These are phyloP conservation scores for Mycotypha africana DNA, from an alignment of 371 early-diverging fungal species.

Conservation along the genomic window DNA sequence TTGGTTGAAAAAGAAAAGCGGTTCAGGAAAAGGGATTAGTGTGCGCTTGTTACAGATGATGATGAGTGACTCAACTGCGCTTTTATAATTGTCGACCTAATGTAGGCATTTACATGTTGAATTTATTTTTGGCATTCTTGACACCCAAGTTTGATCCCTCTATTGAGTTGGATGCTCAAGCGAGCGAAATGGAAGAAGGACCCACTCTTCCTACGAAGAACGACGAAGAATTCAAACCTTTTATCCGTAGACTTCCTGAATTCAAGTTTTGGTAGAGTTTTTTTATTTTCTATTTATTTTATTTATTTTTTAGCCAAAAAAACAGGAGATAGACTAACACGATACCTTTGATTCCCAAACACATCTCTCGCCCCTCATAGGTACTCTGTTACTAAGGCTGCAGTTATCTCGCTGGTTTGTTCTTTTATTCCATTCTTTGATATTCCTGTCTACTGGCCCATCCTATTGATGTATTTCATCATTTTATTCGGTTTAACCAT, in stretches of 20 bases:
- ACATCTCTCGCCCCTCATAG: too few relatives aligned
- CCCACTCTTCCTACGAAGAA: slow-evolving; percentile 77
- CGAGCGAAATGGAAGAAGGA: slow-evolving; percentile 68
- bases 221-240: slow-evolving; percentile 98
- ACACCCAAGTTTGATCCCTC: slow-evolving; percentile 96
- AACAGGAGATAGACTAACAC: too few relatives aligned
- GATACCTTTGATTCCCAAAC: not conserved
- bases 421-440: slow-evolving; percentile 88
- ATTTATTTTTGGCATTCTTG: slow-evolving; percentile 91
- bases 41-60: slow-evolving; percentile 25
- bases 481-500: slow-evolving; percentile 93
- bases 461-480: slow-evolving; percentile 90
- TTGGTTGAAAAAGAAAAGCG: not conserved
- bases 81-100: not conserved
- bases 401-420: slow-evolving; percentile 74
- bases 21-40: not conserved
- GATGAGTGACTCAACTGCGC: not conserved
- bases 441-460: slow-evolving; percentile 98
- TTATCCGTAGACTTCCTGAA: slow-evolving; percentile 98
- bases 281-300: not conserved
- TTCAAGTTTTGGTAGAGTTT: slow-evolving; percentile 95
- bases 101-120: slow-evolving; percentile 91
- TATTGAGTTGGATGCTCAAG: slow-evolving; percentile 65
- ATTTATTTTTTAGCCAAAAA: not conserved
- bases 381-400: slow-evolving; percentile 78